Conservation (phyloP, 148 eudicot genomes). For the Cornus suecica region DNA sequence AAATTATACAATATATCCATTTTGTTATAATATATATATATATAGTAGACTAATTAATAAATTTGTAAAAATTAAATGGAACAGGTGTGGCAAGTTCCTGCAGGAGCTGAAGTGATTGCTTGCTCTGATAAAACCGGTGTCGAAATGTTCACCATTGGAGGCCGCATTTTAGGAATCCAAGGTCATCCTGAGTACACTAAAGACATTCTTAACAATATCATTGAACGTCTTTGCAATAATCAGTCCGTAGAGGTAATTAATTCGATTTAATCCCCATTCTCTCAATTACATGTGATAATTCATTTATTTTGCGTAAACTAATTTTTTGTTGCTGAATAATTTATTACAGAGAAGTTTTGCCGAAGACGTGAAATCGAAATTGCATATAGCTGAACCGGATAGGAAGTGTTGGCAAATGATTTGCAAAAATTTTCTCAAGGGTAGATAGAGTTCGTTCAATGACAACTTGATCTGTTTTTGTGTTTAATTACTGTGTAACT, state of each 20-base stretch:
- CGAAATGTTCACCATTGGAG: conserved; percentile 53
- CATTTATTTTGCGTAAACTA: not conserved
- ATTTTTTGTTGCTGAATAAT: not conserved
- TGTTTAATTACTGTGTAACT: too few relatives aligned
- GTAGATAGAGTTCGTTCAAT: too few relatives aligned
- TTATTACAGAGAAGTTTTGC: conserved; percentile 16
- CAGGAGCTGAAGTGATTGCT: conserved; percentile 43
- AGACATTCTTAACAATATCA: conserved; percentile 44
- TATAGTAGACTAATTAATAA: too few relatives aligned
- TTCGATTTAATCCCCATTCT: not conserved
- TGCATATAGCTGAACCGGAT: too few relatives aligned
- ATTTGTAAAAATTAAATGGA: not conserved
- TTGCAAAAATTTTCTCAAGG: too few relatives aligned
- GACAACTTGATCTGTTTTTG: too few relatives aligned
- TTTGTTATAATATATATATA: too few relatives aligned
- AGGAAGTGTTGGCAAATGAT: too few relatives aligned
- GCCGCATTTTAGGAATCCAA: conserved; percentile 51
- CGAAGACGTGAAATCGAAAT: too few relatives aligned
- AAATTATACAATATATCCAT: too few relatives aligned
- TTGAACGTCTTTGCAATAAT: conserved; percentile 32
- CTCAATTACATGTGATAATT: too few relatives aligned
- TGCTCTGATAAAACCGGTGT: conserved; percentile 51
- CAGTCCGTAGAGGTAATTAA: conserved; percentile 23
- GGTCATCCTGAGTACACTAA: conserved; percentile 65
- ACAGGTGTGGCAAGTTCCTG: conserved; percentile 49